Conservation (phyloP, 148 eudicot genomes). For the Diospyros lotus region DNA sequence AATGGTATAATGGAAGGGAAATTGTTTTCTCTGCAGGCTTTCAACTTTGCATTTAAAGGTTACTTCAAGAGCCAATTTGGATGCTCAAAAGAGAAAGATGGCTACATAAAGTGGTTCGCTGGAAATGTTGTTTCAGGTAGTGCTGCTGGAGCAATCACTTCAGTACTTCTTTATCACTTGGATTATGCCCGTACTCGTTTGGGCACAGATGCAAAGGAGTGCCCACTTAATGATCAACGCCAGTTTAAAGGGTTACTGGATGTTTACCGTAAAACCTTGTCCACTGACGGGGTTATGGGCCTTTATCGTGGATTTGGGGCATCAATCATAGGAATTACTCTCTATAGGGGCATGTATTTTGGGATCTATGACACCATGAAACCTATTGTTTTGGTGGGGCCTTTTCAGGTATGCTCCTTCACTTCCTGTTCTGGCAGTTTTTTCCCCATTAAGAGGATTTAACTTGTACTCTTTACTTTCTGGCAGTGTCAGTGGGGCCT, state of each 20-base stretch:
- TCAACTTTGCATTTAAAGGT: constrained; percentile 98
- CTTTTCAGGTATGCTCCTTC: constrained; percentile 52
- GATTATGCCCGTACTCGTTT: constrained; percentile 94
- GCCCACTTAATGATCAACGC: constrained; percentile 39
- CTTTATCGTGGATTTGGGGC: constrained; percentile 94
- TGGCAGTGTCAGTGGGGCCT: no score
- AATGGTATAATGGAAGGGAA: constrained; percentile 12
- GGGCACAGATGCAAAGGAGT: constrained; percentile 57
- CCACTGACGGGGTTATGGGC: constrained; percentile 76
- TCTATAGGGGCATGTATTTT: constrained; percentile 94
- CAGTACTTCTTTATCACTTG: constrained; percentile 83
- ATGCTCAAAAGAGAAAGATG: constrained; percentile 83
- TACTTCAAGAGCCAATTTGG: constrained; percentile 77
- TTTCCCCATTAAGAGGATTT: background rate
- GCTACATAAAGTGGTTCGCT: constrained; percentile 90
- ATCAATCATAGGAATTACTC: constrained; percentile 89
- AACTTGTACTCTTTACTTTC: background rate
- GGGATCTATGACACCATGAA: constrained; percentile 94
- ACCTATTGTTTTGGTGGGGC: constrained; percentile 78
- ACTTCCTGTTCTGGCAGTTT: constrained; percentile 10
- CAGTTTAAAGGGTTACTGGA: constrained; percentile 74
- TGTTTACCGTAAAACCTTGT: constrained; percentile 78
- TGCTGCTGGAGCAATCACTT: constrained; percentile 98
- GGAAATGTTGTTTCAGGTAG: constrained; percentile 97
- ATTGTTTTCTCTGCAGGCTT: constrained; percentile 54